A percentile compares a stretch with the other conserved stretches of the same genome.
These are phyloP conservation scores for Eimeria necatrix DNA, from an alignment of 169 alveolate genomes.

Conservation along the genomic window DNA sequence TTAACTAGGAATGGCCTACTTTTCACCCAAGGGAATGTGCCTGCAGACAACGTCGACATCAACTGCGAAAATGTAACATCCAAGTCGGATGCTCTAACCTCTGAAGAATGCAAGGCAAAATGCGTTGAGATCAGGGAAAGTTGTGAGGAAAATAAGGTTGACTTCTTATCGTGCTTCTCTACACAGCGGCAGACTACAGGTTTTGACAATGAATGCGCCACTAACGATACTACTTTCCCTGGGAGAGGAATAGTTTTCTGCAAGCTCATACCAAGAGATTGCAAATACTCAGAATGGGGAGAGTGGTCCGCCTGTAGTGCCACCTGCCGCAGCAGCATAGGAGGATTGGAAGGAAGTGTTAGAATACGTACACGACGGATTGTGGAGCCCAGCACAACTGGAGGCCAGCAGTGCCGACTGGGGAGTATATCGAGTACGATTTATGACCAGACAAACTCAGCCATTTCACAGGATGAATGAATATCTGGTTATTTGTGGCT, in stretches of 20 bases:
- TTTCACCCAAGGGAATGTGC: background rate
- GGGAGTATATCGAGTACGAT: slow-evolving; percentile 34
- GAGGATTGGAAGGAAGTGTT: slow-evolving; percentile 65
- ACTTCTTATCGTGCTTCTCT: slow-evolving; percentile 55
- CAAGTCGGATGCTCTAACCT: background rate
- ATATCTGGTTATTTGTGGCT: no score
- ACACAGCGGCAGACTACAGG: slow-evolving; percentile 45
- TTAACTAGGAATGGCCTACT: background rate
- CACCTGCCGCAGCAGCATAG: slow-evolving; percentile 72
- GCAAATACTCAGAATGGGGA: slow-evolving; percentile 67
- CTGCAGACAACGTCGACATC: slow-evolving; percentile 51
- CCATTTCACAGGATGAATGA: no score
- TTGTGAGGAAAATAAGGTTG: background rate
- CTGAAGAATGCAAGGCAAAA: slow-evolving; percentile 42
- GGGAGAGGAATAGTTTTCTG: slow-evolving; percentile 67
- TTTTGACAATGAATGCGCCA: slow-evolving; percentile 36
- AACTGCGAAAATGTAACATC: slow-evolving; percentile 16
- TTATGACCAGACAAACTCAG: background rate
- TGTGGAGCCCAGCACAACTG: slow-evolving; percentile 63
- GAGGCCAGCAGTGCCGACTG: slow-evolving; percentile 57
- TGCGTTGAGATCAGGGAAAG: slow-evolving; percentile 41
- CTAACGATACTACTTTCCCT: slow-evolving; percentile 1
- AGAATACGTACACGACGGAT: slow-evolving; percentile 64
- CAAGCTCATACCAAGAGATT: slow-evolving; percentile 29
- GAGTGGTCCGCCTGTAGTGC: slow-evolving; percentile 72